phyloP scores from a whole-genome alignment of 139 green algal species.

The Bryopsis sp. region DNA sequence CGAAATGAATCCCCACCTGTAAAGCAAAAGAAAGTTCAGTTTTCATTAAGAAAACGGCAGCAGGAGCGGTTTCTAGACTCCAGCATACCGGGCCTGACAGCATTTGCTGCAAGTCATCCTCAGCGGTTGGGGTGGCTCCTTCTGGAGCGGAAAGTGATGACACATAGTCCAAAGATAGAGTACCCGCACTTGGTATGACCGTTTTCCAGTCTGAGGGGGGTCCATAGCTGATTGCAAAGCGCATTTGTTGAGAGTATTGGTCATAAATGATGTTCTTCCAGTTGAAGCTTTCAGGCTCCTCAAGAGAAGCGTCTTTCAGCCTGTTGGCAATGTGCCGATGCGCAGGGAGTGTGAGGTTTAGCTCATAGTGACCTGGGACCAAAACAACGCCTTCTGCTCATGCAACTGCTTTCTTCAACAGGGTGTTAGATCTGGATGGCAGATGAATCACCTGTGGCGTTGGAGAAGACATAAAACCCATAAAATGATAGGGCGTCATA shows the following conservation, averaged over 20 bases:
- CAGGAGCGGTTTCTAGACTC: neutral
- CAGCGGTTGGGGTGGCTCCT: neutral
- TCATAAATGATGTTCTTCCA: slow-evolving; percentile 56
- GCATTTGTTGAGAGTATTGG: slow-evolving; percentile 27
- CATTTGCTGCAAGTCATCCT: neutral
- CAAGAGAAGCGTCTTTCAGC: slow-evolving; percentile 29
- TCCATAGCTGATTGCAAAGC: slow-evolving; percentile 30
- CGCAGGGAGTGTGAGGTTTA: slow-evolving; percentile 35
- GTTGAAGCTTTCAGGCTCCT: slow-evolving; percentile 22
- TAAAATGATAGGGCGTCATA: slow-evolving; percentile 15
- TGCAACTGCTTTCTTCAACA: neutral
- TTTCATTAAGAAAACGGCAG: neutral
- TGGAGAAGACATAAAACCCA: slow-evolving; percentile 31
- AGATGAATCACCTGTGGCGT: slow-evolving; percentile 30
- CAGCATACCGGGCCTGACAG: neutral
- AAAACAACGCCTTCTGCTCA: neutral
- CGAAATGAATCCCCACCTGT: slow-evolving; percentile 8
- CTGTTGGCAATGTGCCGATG: slow-evolving; percentile 35
- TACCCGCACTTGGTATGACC: slow-evolving; percentile 36
- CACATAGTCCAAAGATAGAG: slow-evolving; percentile 46
- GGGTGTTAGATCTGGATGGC: neutral
- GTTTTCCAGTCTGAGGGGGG: slow-evolving; percentile 39
- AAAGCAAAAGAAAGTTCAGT: neutral
- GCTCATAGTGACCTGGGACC: slow-evolving; percentile 48
- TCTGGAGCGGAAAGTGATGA: neutral